phyloP scores from a whole-genome alignment of 805 yeast genomes.

The Yarrowia bubula region DNA sequence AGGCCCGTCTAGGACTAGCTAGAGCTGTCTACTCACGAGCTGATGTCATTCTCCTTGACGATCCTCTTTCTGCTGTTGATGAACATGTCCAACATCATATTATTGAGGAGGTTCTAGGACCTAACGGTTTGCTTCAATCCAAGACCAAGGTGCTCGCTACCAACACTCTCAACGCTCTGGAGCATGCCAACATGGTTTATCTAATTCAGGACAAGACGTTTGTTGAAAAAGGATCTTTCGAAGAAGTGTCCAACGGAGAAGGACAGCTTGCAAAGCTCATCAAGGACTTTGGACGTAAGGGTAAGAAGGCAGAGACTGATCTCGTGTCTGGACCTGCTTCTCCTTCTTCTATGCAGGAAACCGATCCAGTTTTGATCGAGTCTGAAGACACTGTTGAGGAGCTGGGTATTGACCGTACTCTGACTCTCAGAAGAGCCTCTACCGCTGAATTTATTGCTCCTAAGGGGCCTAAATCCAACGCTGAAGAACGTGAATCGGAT shows the following conservation, averaged over 20 bases:
- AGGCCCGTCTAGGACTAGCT: slow-evolving; percentile 91
- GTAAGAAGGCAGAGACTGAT: neutral
- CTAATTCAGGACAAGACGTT: slow-evolving; percentile 52
- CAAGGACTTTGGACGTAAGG: slow-evolving; percentile 31
- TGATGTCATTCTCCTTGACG: slow-evolving; percentile 86
- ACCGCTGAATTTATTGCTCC: slow-evolving; percentile 13
- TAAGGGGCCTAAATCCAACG: neutral
- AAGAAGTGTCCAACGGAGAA: slow-evolving; percentile 44
- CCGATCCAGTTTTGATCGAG: slow-evolving; percentile 1
- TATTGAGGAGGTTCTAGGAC: slow-evolving; percentile 66
- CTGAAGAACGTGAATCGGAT: neutral
- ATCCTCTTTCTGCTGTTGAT: slow-evolving; percentile 93
- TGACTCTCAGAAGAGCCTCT: slow-evolving; percentile 9
- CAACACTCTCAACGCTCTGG: slow-evolving; percentile 72
- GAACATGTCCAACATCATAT: slow-evolving; percentile 92
- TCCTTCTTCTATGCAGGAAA: neutral
- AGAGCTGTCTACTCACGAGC: slow-evolving; percentile 95
- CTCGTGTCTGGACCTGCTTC: neutral
- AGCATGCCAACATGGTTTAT: slow-evolving; percentile 65
- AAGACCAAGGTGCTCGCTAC: slow-evolving; percentile 79
- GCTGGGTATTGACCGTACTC: neutral
- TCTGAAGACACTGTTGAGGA: slow-evolving; percentile 3
- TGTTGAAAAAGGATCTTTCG: slow-evolving; percentile 57
- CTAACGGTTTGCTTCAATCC: slow-evolving; percentile 64
- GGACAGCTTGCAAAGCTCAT: slow-evolving; percentile 31